phyloP scores from a whole-genome alignment of 305 asterid genomes.

The Fraxinus paxiana region DNA sequence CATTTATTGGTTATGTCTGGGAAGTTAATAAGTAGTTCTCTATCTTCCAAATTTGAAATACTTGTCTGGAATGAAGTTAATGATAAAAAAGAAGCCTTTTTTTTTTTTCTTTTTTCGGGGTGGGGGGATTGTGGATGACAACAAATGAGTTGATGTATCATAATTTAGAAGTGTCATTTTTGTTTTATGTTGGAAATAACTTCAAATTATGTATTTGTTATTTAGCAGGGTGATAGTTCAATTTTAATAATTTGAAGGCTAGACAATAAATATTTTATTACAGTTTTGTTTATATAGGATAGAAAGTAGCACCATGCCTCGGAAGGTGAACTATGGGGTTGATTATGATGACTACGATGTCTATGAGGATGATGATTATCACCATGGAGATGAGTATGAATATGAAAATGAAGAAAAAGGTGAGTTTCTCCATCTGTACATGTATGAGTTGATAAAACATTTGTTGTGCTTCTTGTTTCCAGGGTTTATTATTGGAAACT shows the following conservation, averaged over 20 bases:
- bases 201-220: not conserved
- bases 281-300: not conserved
- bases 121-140: not conserved
- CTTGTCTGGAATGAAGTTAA: not conserved
- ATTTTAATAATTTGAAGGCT: not conserved
- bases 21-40: not conserved
- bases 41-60: not conserved
- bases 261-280: not conserved
- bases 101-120: not conserved
- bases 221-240: not conserved
- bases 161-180: not conserved
- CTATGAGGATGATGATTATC: slow-evolving; percentile 46
- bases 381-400: slow-evolving; percentile 41
- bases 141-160: not conserved
- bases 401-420: slow-evolving; percentile 48
- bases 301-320: slow-evolving; percentile 68
- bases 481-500: not conserved
- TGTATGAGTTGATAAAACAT: not conserved
- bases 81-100: not conserved
- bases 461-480: not conserved
- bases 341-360: slow-evolving; percentile 43
- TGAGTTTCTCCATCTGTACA: slow-evolving; percentile 28
- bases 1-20: not conserved
- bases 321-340: slow-evolving; percentile 50
- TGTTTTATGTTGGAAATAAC: not conserved